Percentiles rank a stretch among this genome's conserved stretches.
phyloP scores from a whole-genome alignment of 352 stramenopile species.

The Albugo laibachii region DNA sequence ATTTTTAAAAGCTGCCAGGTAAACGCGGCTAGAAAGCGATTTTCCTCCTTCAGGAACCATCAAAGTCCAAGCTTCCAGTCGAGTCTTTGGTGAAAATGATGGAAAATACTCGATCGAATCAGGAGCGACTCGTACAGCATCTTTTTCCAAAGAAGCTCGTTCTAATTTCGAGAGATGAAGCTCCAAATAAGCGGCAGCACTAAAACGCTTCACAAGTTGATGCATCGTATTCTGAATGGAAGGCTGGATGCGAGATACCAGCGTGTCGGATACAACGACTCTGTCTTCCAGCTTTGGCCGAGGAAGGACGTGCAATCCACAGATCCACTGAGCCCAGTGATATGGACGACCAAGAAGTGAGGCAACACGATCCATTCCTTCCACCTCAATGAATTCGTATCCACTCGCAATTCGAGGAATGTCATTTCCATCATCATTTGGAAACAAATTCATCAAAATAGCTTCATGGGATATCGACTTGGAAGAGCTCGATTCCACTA shows the following conservation, averaged over 20 bases:
- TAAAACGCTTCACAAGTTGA: slow-evolving; percentile 35
- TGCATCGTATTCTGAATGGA: slow-evolving; percentile 44
- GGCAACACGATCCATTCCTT: slow-evolving; percentile 24
- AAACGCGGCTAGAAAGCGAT: slow-evolving; percentile 32
- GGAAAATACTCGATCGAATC: slow-evolving; percentile 22
- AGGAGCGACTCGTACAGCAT: slow-evolving; percentile 16
- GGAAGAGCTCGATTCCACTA: slow-evolving; percentile 8
- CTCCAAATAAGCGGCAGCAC: slow-evolving; percentile 18
- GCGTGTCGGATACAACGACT: background rate
- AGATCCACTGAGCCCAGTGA: slow-evolving; percentile 62
- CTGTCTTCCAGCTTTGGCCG: slow-evolving; percentile 3
- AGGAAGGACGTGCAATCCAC: slow-evolving; percentile 27
- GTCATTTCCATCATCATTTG: slow-evolving; percentile 25
- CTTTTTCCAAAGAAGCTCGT: slow-evolving; percentile 6
- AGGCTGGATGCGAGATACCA: slow-evolving; percentile 20
- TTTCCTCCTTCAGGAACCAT: slow-evolving; percentile 9
- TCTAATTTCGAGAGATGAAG: slow-evolving; percentile 22
- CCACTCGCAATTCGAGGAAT: slow-evolving; percentile 20
- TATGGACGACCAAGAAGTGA: slow-evolving; percentile 26
- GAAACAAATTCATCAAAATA: slow-evolving; percentile 40
- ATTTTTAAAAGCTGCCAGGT: slow-evolving; percentile 23
- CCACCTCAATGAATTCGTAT: slow-evolving; percentile 21
- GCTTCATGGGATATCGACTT: too few relatives aligned
- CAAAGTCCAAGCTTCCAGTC: slow-evolving; percentile 29
- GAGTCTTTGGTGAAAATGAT: slow-evolving; percentile 17